phyloP scores from a whole-genome alignment of 192 early-diverging fungal species.

The Backusella luteola region DNA sequence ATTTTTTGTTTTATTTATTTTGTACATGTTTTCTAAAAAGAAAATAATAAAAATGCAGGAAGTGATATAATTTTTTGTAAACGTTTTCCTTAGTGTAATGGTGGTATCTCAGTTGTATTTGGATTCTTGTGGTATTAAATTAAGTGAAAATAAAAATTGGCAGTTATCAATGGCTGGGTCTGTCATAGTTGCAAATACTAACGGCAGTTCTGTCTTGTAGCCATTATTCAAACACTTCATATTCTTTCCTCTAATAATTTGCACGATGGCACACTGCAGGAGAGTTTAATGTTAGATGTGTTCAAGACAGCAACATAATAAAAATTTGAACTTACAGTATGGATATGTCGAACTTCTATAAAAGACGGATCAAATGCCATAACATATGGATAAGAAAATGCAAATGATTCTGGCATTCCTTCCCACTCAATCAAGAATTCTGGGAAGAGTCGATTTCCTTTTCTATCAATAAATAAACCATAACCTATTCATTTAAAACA shows the following conservation, averaged over 20 bases:
- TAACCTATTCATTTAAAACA: constrained; percentile 56
- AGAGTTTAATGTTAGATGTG: not conserved
- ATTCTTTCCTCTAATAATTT: constrained; percentile 55
- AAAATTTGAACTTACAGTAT: constrained; percentile 49
- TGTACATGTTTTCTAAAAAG: not conserved
- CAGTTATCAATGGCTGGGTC: constrained; percentile 22
- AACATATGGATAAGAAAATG: constrained; percentile 78
- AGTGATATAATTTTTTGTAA: not conserved
- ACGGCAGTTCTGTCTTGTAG: constrained; percentile 16
- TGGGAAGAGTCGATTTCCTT: constrained; percentile 69
- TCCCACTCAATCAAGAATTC: constrained; percentile 88
- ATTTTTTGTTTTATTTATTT: not conserved
- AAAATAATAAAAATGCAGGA: not conserved
- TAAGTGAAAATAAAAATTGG: constrained; percentile 17
- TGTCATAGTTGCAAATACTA: constrained; percentile 27
- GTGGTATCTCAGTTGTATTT: not conserved
- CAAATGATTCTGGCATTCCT: constrained; percentile 81
- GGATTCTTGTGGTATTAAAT: constrained; percentile 1
- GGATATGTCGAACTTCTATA: constrained; percentile 84
- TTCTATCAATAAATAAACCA: constrained; percentile 88
- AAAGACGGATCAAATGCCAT: constrained; percentile 90
- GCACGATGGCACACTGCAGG: constrained; percentile 44
- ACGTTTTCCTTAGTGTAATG: not conserved
- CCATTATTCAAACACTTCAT: constrained; percentile 53
- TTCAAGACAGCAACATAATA: not conserved